Evolutionary conservation across 1,284 basidiomycete genomes (phyloP).

Genomic region (Boletus hoseneyae): DNA sequence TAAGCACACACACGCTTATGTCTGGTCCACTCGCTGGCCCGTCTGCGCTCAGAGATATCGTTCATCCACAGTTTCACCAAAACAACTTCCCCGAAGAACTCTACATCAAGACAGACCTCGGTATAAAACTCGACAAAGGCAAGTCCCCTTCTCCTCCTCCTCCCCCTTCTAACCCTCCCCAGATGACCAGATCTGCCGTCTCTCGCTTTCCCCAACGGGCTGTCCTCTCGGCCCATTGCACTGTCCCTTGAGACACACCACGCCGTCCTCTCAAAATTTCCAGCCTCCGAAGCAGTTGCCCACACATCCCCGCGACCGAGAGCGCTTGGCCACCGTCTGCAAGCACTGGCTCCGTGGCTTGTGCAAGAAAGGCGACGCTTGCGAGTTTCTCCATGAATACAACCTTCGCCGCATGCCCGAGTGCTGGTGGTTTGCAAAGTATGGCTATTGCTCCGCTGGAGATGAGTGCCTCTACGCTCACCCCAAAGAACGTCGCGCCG

Average conservation of each 20-base stretch:
- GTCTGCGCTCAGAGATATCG: conserved; percentile 67
- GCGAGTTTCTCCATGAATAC: conserved; percentile 99
- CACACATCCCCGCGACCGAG: conserved; percentile 78
- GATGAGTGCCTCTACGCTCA: conserved; percentile 99
- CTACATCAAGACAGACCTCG: conserved; percentile 81
- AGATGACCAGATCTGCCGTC: conserved; percentile 92
- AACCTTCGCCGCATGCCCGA: conserved; percentile 99
- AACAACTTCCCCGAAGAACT: conserved; percentile 84
- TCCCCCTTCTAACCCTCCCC: conserved; percentile 2
- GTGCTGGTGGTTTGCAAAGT: conserved; percentile 98
- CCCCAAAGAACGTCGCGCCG: conserved; percentile 89
- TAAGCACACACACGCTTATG: conserved; percentile 24
- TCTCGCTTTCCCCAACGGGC: conserved; percentile 73
- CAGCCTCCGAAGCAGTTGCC: conserved; percentile 80
- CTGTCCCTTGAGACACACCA: conserved; percentile 89
- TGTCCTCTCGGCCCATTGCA: conserved; percentile 86
- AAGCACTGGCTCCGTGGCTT: conserved; percentile 99
- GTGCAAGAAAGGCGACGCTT: conserved; percentile 97
- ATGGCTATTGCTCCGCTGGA: conserved; percentile 96
- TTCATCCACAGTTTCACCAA: conserved; percentile 91
- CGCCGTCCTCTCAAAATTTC: conserved; percentile 84
- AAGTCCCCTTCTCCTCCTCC: conserved; percentile 16
- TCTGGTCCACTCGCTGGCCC: conserved; percentile 60
- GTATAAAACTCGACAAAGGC: conserved; percentile 93
- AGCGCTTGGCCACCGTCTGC: conserved; percentile 92